A percentile compares a stretch with the other conserved stretches of the same genome.
phyloP scores from a whole-genome alignment of 2,329 filamentous ascomycete genomes.

The Fusarium floridanum region DNA sequence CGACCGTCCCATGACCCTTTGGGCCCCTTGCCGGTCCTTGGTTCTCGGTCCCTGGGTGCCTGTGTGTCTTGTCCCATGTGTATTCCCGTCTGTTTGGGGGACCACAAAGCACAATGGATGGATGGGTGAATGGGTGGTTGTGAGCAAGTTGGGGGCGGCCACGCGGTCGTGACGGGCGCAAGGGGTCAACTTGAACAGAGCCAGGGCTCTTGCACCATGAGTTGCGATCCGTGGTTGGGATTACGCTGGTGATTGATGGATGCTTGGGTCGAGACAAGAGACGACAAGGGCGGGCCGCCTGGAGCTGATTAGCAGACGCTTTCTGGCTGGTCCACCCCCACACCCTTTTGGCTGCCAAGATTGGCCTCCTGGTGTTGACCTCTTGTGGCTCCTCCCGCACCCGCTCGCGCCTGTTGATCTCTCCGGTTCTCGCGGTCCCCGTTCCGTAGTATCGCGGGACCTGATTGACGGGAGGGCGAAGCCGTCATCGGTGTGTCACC shows the following conservation, averaged over 20 bases:
- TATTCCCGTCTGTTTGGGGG: conserved; percentile 14
- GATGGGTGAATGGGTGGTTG: not conserved
- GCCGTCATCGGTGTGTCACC: conserved; percentile 28
- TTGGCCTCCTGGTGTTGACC: conserved; percentile 24
- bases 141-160: conserved; percentile 36
- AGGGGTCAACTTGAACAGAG: conserved; percentile 8
- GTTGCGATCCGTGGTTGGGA: conserved; percentile 38
- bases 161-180: conserved; percentile 43
- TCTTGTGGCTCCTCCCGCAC: conserved; percentile 36
- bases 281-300: conserved; percentile 26
- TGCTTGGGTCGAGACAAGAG: conserved; percentile 35
- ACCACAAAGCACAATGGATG: not conserved
- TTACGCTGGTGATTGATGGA: conserved; percentile 42
- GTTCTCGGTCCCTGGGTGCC: not conserved
- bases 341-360: conserved; percentile 32
- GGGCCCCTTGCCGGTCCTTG: too few relatives aligned
- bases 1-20: not conserved
- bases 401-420: conserved; percentile 18
- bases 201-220: conserved; percentile 30
- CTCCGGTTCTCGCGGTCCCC: conserved; percentile 34
- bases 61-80: conserved; percentile 10
- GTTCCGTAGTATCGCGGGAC: conserved; percentile 37
- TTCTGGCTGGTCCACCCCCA: conserved; percentile 42
- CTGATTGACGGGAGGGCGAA: conserved; percentile 31
- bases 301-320: conserved; percentile 40